phyloP scores from a whole-genome alignment of 1,139 yeast genomes.

The Candida neerlandica region DNA sequence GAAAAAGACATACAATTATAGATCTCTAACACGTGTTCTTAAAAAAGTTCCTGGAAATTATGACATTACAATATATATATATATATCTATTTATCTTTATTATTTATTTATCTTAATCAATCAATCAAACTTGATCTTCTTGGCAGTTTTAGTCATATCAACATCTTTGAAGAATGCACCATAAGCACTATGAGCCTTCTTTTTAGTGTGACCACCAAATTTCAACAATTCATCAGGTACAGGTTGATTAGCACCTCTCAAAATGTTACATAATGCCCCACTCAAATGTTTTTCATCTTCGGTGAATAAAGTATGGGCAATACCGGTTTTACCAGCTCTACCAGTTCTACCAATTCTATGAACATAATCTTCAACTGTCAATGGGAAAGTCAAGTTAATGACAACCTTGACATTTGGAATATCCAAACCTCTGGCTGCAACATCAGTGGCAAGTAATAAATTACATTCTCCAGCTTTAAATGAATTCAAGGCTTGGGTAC shows the following conservation, averaged over 20 bases:
- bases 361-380: constrained; percentile 96
- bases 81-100: not conserved
- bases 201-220: constrained; percentile 97
- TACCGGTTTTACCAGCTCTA: constrained; percentile 95
- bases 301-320: constrained; percentile 92
- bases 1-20: too few species aligned
- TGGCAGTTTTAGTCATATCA: constrained; percentile 83
- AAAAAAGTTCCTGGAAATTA: too few species aligned
- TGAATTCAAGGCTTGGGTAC: constrained; percentile 82
- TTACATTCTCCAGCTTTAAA: constrained; percentile 82
- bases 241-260: constrained; percentile 91
- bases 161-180: constrained; percentile 96
- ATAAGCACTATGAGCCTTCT: constrained; percentile 93
- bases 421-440: constrained; percentile 98
- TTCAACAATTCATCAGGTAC: constrained; percentile 96
- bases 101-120: not conserved
- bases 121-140: constrained; percentile 81
- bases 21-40: too few species aligned
- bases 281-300: constrained; percentile 96
- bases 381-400: constrained; percentile 93
- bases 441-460: constrained; percentile 92
- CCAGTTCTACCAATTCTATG: constrained; percentile 99
- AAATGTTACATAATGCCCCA: constrained; percentile 90
- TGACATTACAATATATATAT: not conserved
- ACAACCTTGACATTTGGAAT: constrained; percentile 97